A percentile compares a stretch with the other conserved stretches of the same genome.
Evolutionary conservation across 257 asterid genomes (phyloP).

Genomic region (Perilla frutescens): DNA sequence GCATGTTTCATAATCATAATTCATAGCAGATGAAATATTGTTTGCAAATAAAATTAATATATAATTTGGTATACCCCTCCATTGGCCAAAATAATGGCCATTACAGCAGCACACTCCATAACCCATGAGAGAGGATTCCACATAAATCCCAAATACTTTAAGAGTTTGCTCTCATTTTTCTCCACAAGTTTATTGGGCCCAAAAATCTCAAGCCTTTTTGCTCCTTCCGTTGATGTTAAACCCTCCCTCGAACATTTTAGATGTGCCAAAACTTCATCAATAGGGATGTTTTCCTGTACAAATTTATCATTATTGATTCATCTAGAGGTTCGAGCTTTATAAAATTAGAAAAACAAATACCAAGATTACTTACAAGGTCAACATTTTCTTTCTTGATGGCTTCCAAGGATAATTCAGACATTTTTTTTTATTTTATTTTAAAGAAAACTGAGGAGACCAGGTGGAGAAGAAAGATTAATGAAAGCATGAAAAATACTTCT

Average conservation of each 20-base stretch:
- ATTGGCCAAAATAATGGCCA: conserved; percentile 81
- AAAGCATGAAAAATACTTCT: conserved; percentile 28
- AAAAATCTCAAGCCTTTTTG: conserved; percentile 62
- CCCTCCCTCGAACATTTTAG: conserved; percentile 72
- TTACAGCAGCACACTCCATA: conserved; percentile 88
- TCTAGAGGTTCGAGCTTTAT: too few relatives aligned
- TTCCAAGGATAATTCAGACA: conserved; percentile 45
- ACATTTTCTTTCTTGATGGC: conserved; percentile 40
- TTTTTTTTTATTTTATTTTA: conserved; percentile 18
- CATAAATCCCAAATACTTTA: conserved; percentile 90
- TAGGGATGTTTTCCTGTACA: conserved; percentile 65
- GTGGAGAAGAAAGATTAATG: conserved; percentile 34
- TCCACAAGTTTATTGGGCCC: conserved; percentile 88
- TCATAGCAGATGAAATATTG: too few relatives aligned
- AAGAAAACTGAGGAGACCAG: conserved; percentile 28
- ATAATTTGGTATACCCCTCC: conserved; percentile 53
- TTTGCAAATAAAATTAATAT: background rate
- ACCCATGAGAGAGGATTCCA: conserved; percentile 99
- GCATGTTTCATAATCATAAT: too few relatives aligned
- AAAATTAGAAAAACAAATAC: background rate
- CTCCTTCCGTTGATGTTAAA: conserved; percentile 63
- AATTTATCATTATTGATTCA: background rate
- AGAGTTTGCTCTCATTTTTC: conserved; percentile 70
- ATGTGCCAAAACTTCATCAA: conserved; percentile 73
- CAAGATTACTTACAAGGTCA: conserved; percentile 44